These are phyloP conservation scores for Pichia californica DNA, from an alignment of 805 yeast genomes.

Conservation along the genomic window DNA sequence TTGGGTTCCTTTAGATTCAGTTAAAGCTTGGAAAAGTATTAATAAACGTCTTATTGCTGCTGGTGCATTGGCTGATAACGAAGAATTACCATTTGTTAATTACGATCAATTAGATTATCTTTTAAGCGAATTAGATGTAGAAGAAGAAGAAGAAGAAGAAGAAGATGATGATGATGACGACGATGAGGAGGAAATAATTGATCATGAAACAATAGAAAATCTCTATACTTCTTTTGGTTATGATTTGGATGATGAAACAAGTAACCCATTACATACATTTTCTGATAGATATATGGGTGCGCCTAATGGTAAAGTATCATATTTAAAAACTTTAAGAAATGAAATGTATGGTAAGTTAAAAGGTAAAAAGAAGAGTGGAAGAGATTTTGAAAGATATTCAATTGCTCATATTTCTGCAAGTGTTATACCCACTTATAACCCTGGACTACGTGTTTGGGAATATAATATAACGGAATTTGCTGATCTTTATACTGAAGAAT, in stretches of 20 bases:
- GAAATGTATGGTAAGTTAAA: slow-evolving; percentile 44
- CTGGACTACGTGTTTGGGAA: slow-evolving; percentile 82
- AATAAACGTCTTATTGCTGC: slow-evolving; percentile 13
- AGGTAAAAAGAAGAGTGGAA: slow-evolving; percentile 38
- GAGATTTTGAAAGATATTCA: slow-evolving; percentile 51
- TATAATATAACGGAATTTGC: slow-evolving; percentile 60
- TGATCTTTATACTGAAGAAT: not conserved
- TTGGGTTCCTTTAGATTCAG: slow-evolving; percentile 69
- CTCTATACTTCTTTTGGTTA: slow-evolving; percentile 8
- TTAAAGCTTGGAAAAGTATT: slow-evolving; percentile 55
- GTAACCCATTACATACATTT: slow-evolving; percentile 8
- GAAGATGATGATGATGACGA: slow-evolving; percentile 19
- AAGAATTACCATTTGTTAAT: slow-evolving; percentile 13
- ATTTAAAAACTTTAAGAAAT: slow-evolving; percentile 55
- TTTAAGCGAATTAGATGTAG: slow-evolving; percentile 11
- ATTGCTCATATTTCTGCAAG: slow-evolving; percentile 67
- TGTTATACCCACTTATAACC: slow-evolving; percentile 78
- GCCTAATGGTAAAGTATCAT: slow-evolving; percentile 59
- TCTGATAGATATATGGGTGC: slow-evolving; percentile 48
- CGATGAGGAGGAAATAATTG: slow-evolving; percentile 14
- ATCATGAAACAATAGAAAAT: slow-evolving; percentile 12
- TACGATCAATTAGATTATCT: slow-evolving; percentile 24
- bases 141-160: slow-evolving; percentile 18
- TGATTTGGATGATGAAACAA: slow-evolving; percentile 21
- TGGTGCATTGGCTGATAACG: slow-evolving; percentile 21